Conservation (phyloP, 768 basidiomycete species). For the Thelephora ganbajun region DNA sequence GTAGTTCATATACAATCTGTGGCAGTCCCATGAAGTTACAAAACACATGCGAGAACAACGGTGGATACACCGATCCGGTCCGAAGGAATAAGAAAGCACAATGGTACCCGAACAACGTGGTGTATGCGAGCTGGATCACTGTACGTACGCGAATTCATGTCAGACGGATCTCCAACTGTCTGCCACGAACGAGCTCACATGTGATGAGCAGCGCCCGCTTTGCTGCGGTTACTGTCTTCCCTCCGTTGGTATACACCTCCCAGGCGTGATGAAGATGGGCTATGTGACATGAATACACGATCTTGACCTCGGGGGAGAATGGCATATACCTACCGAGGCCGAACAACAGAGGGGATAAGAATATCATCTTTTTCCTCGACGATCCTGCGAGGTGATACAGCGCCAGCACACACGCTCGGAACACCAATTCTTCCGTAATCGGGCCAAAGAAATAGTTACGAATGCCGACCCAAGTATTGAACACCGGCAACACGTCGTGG, state of each 20-base stretch:
- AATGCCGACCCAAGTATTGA: conserved; percentile 42
- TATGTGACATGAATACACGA: conserved; percentile 16
- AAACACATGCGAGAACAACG: conserved; percentile 72
- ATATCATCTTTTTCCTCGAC: conserved; percentile 47
- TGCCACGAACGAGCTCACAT: conserved; percentile 24
- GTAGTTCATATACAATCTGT: conserved; percentile 41
- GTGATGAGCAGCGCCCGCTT: conserved; percentile 42
- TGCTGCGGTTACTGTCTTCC: conserved; percentile 50
- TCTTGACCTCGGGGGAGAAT: neutral
- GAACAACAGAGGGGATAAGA: conserved; percentile 74
- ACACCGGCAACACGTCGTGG: conserved; percentile 22
- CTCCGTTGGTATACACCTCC: conserved; percentile 69
- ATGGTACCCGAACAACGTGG: conserved; percentile 85
- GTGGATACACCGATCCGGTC: conserved; percentile 68
- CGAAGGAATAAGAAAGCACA: conserved; percentile 77
- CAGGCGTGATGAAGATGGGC: conserved; percentile 90
- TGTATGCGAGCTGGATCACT: conserved; percentile 87
- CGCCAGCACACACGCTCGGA: conserved; percentile 71
- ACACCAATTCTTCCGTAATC: conserved; percentile 85
- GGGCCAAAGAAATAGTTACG: conserved; percentile 71
- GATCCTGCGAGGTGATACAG: conserved; percentile 56
- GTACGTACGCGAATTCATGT: neutral
- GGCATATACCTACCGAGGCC: conserved; percentile 52
- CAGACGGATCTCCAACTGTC: no score
- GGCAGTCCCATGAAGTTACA: conserved; percentile 96